Evolutionary conservation across 805 yeast species (phyloP), one percentile per base, ranked within the genome.

Genomic region (Wickerhamiella azyma): DNA sequence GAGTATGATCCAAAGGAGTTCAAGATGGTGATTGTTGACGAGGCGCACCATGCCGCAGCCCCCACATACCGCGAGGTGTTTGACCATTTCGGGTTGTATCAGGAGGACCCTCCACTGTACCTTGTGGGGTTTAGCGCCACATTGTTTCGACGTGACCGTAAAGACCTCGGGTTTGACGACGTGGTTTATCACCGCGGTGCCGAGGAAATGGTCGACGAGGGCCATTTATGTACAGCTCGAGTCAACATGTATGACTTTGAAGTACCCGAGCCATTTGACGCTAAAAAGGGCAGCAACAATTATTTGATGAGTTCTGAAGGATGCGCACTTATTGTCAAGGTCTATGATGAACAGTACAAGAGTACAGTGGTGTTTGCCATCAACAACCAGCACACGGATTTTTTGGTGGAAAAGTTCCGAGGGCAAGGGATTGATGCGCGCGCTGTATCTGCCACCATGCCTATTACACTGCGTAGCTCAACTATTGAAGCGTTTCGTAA

Each of bases 11-110:
- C 88, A 0, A 41, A 46, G 2, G 73, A 74, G n/a, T 80, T 72
- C 64, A 81, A 84, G 57, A 68, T 86, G 28, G 73, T 89, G 14
- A 76, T 88, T 17, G 68, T 88, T 2, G 97, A 88, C 62, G 97
- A 88, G 59, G 94, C 95, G 36, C 97, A 88, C 58, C 96, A 88
- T 61, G 79, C 94, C 0, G 81, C 83, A 1, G 85, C 95, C 0
- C 57, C 60, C 13, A 69, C 86, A 1, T 89, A 88, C 66, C 39
- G 63, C 14, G 67, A 69, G 26, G 68, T 86, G 1, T 59, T 85
- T 44, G 59, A 66, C 3, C 69, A 83, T 55, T 85, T 88, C 54
- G 66, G 66, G 0, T 51, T 56, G 29, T 51, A 37, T 9, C 55
- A 57, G 1, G 52, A 64, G 0, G 59, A 65, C 0, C 65, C 75